A percentile compares a stretch with the other conserved stretches of the same genome.
phyloP scores from a whole-genome alignment of 495 filamentous ascomycete species.

The Xeromyces bisporus region DNA sequence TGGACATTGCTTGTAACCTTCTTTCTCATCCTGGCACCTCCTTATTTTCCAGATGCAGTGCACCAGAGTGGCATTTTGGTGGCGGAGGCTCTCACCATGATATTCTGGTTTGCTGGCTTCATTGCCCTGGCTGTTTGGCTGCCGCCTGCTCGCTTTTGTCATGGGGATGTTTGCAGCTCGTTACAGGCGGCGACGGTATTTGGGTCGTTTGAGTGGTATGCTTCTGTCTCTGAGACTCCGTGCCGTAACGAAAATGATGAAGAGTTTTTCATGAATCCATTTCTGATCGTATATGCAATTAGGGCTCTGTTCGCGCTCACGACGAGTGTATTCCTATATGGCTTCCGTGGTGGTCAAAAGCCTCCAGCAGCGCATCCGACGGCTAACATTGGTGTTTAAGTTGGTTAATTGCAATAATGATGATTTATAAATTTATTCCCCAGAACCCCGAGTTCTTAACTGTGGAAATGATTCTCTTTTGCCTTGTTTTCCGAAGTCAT shows the following conservation, averaged over 20 bases:
- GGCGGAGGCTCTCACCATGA: constrained; percentile 55
- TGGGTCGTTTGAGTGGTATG: constrained; percentile 40
- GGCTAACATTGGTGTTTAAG: background rate
- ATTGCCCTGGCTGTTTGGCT: constrained; percentile 53
- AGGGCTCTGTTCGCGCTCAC: constrained; percentile 39
- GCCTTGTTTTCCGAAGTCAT: background rate
- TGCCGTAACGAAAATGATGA: background rate
- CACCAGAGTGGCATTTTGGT: constrained; percentile 45
- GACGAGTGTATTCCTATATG: constrained; percentile 11
- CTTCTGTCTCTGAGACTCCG: constrained; percentile 2
- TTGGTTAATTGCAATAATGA: background rate
- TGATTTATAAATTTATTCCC: too few species aligned
- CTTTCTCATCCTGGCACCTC: constrained; percentile 48
- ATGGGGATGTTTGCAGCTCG: constrained; percentile 27
- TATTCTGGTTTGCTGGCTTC: constrained; percentile 79
- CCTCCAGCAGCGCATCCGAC: constrained; percentile 4
- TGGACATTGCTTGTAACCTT: constrained; percentile 50
- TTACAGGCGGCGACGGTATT: constrained; percentile 37
- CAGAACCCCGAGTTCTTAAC: too few species aligned
- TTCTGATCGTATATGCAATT: too few species aligned
- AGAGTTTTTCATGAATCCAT: too few species aligned
- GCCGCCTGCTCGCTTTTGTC: constrained; percentile 28
- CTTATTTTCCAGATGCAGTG: constrained; percentile 36
- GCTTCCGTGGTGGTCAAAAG: constrained; percentile 4
- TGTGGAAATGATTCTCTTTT: too few species aligned